Evolutionary conservation across 768 basidiomycete species (phyloP).

Genomic region (Thelephora aurantiotincta): DNA sequence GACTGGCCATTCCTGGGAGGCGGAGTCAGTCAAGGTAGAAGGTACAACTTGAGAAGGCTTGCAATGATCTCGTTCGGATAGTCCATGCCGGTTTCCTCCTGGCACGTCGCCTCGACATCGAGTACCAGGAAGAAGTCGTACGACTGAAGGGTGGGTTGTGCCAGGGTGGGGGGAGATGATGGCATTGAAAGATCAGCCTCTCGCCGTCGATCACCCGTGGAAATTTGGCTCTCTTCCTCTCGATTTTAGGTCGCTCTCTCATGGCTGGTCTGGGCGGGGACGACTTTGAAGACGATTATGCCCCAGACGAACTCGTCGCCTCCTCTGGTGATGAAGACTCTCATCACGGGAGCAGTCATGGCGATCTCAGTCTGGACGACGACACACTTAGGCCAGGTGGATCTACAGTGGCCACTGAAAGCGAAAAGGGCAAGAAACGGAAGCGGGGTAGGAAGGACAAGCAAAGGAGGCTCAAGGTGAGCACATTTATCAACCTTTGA

Average conservation of each 20-base stretch:
- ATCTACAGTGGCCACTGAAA: neutral
- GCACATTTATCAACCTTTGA: neutral
- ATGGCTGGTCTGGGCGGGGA: conserved; percentile 37
- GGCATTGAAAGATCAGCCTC: neutral
- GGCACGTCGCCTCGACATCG: conserved; percentile 83
- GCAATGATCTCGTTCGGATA: conserved; percentile 97
- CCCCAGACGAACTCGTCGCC: conserved; percentile 53
- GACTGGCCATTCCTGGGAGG: conserved; percentile 79
- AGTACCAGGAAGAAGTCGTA: conserved; percentile 78
- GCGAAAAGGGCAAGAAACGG: conserved; percentile 38
- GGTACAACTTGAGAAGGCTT: conserved; percentile 17
- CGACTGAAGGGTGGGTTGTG: conserved; percentile 15
- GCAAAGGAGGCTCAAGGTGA: conserved; percentile 53
- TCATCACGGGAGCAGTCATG: conserved; percentile 19
- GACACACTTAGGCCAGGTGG: conserved; percentile 9
- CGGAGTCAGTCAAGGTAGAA: neutral
- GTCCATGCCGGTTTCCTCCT: conserved; percentile 50
- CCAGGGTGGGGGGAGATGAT: neutral
- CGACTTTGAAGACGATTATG: conserved; percentile 76
- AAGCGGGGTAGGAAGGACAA: conserved; percentile 65
- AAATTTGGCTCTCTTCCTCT: neutral
- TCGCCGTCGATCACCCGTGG: neutral
- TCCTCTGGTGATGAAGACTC: conserved; percentile 43
- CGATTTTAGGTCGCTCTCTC: neutral
- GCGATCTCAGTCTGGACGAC: conserved; percentile 32